Percentiles rank a stretch among this genome's conserved stretches.
Conservation (phyloP, 352 stramenopile species). For the Pythium aquatile region DNA sequence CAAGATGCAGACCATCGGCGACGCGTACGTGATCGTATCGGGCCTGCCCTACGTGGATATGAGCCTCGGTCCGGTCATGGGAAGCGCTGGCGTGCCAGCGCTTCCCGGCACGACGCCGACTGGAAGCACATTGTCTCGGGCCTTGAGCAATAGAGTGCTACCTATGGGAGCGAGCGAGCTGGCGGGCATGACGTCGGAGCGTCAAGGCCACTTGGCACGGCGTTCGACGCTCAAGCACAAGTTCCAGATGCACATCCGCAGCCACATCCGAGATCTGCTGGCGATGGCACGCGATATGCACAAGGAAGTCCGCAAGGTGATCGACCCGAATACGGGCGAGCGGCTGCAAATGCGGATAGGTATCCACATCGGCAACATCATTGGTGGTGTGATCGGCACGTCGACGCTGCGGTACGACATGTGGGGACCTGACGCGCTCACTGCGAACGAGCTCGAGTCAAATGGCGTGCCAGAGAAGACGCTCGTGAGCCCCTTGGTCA, state of each 20-base stretch:
- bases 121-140: slow-evolving; percentile 7
- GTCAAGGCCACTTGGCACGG: slow-evolving; percentile 25
- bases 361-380: slow-evolving; percentile 88
- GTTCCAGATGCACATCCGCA: slow-evolving; percentile 79
- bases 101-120: background rate
- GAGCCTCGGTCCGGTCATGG: slow-evolving; percentile 63
- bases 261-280: slow-evolving; percentile 76
- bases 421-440: slow-evolving; percentile 83
- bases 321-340: slow-evolving; percentile 82
- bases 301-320: slow-evolving; percentile 81
- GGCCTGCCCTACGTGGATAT: slow-evolving; percentile 86
- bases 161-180: slow-evolving; percentile 33
- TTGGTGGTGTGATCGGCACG: slow-evolving; percentile 84
- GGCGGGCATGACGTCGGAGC: slow-evolving; percentile 19
- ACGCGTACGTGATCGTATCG: slow-evolving; percentile 91
- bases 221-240: slow-evolving; percentile 79
- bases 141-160: slow-evolving; percentile 50
- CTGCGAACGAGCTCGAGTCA: slow-evolving; percentile 85
- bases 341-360: slow-evolving; percentile 85
- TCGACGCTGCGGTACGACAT: slow-evolving; percentile 88
- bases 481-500: slow-evolving; percentile 75
- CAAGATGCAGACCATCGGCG: slow-evolving; percentile 93
- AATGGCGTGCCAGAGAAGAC: slow-evolving; percentile 81
- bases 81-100: background rate
- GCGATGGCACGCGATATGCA: slow-evolving; percentile 87